phyloP scores from a whole-genome alignment of 2,329 filamentous ascomycete species.

The Cladosporium sp. region DNA sequence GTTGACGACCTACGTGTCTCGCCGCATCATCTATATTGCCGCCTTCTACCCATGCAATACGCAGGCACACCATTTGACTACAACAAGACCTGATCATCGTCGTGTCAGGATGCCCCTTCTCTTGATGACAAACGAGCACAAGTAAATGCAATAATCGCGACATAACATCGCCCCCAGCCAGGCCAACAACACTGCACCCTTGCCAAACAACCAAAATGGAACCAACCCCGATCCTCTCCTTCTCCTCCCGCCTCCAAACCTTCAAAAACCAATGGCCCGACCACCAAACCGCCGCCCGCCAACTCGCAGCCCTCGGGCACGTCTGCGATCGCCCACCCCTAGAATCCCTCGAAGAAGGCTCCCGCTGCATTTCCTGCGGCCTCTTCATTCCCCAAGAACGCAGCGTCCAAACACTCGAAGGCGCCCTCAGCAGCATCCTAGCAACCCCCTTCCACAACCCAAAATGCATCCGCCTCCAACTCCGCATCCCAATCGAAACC shows the following conservation, averaged over 20 bases:
- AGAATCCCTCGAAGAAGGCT: constrained; percentile 28
- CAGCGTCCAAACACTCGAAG: constrained; percentile 23
- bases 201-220: neutral
- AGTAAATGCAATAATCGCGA: no score
- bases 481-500: constrained; percentile 25
- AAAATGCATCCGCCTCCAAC: constrained; percentile 21
- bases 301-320: constrained; percentile 27
- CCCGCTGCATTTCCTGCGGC: constrained; percentile 26
- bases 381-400: constrained; percentile 23
- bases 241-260: constrained; percentile 9
- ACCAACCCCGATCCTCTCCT: neutral
- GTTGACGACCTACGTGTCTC: no score
- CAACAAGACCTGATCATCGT: no score
- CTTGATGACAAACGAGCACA: no score
- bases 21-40: no score
- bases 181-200: no score
- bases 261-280: constrained; percentile 12
- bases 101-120: no score
- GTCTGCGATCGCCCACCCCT: constrained; percentile 28
- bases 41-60: no score
- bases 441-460: constrained; percentile 21
- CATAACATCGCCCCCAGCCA: no score
- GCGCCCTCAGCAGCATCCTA: neutral
- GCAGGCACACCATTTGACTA: no score
- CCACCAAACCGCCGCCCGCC: constrained; percentile 7